These are phyloP conservation scores for Gynochthodes officinalis DNA, from an alignment of 257 asterid genomes.

Conservation along the genomic window DNA sequence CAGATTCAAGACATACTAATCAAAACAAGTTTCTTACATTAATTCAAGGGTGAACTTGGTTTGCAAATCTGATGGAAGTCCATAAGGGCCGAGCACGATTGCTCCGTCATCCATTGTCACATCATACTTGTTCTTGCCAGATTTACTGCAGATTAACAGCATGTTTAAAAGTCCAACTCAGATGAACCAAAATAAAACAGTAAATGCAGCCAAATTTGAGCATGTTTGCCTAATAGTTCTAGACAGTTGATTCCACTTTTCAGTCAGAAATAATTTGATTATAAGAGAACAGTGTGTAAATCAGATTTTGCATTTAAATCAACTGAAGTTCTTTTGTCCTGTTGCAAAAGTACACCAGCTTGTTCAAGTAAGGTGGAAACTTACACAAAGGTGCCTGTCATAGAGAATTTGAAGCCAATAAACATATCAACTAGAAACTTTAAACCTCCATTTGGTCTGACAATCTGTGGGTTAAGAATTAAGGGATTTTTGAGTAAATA, in stretches of 20 bases:
- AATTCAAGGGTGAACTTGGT: constrained; percentile 60
- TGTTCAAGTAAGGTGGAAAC: constrained; percentile 8
- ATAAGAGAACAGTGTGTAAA: neutral
- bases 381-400: constrained; percentile 81
- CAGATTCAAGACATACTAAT: neutral
- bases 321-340: neutral
- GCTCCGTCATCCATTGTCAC: constrained; percentile 95
- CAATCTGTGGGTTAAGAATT: constrained; percentile 38
- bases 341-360: neutral
- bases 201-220: neutral
- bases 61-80: constrained; percentile 76
- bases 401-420: constrained; percentile 73
- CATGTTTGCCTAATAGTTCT: no score
- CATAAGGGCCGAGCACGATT: constrained; percentile 72
- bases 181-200: neutral
- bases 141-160: constrained; percentile 45
- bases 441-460: constrained; percentile 59
- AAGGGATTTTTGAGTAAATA: neutral
- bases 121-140: constrained; percentile 48
- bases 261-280: neutral
- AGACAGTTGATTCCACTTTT: neutral
- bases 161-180: no score
- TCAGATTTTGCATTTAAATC: neutral
- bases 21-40: constrained; percentile 44
- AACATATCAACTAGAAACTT: constrained; percentile 71